These are phyloP conservation scores for Aspergillus ellipticus DNA, from an alignment of 495 filamentous ascomycete species.

Conservation along the genomic window DNA sequence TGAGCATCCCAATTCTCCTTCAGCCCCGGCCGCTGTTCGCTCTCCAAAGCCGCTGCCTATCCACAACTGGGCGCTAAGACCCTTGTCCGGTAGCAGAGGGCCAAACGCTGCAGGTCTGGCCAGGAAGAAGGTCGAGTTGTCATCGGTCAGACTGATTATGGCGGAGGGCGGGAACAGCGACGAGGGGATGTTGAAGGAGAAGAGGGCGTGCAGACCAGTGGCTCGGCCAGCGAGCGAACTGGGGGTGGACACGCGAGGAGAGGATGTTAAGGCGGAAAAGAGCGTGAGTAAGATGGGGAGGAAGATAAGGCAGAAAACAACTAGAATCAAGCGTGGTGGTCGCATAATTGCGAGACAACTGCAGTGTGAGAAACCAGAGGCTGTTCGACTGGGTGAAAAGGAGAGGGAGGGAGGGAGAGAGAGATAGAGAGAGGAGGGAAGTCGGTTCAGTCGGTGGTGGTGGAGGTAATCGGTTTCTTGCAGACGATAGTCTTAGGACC, in stretches of 20 bases:
- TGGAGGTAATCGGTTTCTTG: slow-evolving; percentile 16
- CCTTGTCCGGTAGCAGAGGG: slow-evolving; percentile 67
- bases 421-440: background rate
- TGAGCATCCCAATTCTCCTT: slow-evolving; percentile 94
- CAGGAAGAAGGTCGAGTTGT: slow-evolving; percentile 95
- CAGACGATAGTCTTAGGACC: slow-evolving; percentile 26
- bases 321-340: slow-evolving; percentile 49
- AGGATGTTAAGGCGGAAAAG: slow-evolving; percentile 45
- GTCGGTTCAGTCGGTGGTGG: background rate
- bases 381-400: background rate
- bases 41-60: slow-evolving; percentile 86
- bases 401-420: no score
- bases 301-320: slow-evolving; percentile 53
- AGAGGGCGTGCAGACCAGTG: slow-evolving; percentile 50
- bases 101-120: slow-evolving; percentile 93
- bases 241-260: slow-evolving; percentile 36
- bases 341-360: slow-evolving; percentile 44
- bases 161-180: slow-evolving; percentile 92
- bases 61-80: slow-evolving; percentile 83
- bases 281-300: slow-evolving; percentile 51
- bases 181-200: slow-evolving; percentile 62
- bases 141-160: slow-evolving; percentile 92
- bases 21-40: slow-evolving; percentile 51
- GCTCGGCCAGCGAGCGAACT: slow-evolving; percentile 38
- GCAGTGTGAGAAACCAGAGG: background rate